A percentile compares a stretch with the other conserved stretches of the same genome.
Conservation (phyloP, 2,329 filamentous ascomycete species). For the Aureobasidium pullulans region DNA sequence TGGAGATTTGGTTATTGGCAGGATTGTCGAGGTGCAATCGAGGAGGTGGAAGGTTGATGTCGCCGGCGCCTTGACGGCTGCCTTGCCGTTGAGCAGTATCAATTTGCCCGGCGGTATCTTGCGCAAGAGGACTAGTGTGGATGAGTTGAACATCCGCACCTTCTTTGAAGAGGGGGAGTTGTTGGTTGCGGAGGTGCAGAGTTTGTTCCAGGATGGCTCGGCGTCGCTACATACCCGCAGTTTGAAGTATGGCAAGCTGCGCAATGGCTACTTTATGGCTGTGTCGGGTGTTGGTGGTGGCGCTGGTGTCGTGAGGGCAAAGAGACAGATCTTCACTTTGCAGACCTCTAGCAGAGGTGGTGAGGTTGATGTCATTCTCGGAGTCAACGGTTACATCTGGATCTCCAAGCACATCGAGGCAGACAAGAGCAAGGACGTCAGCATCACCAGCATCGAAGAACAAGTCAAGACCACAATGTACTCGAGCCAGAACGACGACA, state of each 20-base stretch:
- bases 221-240: constrained; percentile 84
- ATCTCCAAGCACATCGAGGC: constrained; percentile 73
- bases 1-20: constrained; percentile 86
- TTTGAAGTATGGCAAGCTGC: constrained; percentile 88
- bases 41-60: constrained; percentile 94
- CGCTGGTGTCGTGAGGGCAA: constrained; percentile 72
- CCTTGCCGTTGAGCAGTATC: constrained; percentile 79
- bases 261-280: constrained; percentile 83
- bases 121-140: constrained; percentile 83
- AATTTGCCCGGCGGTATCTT: constrained; percentile 92
- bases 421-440: constrained; percentile 46
- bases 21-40: constrained; percentile 91
- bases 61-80: constrained; percentile 75
- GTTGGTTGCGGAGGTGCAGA: constrained; percentile 90
- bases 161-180: constrained; percentile 96
- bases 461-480: constrained; percentile 79
- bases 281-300: constrained; percentile 72
- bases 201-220: constrained; percentile 74
- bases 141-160: constrained; percentile 93
- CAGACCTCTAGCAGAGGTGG: constrained; percentile 53
- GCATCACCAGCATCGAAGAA: constrained; percentile 83
- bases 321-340: constrained; percentile 83
- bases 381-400: constrained; percentile 97
- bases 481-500: constrained; percentile 87
- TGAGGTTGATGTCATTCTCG: constrained; percentile 76